A percentile compares a stretch with the other conserved stretches of the same genome.
Conservation (phyloP, 1,284 basidiomycete species). For the Irpex sp. region DNA sequence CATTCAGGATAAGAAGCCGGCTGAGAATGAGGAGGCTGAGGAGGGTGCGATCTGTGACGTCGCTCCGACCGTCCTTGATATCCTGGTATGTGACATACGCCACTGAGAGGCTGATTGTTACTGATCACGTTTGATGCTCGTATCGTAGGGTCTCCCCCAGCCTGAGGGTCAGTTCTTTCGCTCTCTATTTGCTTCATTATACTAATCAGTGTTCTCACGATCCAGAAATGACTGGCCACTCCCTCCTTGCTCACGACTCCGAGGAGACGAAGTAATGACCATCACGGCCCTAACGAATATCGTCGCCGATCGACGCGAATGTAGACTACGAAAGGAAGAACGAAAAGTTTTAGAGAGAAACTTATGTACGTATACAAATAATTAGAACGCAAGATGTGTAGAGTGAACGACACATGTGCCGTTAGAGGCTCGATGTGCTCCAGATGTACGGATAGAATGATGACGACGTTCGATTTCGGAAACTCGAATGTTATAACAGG, state of each 20-base stretch:
- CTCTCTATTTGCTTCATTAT: not conserved
- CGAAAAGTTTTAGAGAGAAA: not conserved
- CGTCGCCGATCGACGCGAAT: not conserved
- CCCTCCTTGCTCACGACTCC: conserved; percentile 33
- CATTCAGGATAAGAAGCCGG: conserved; percentile 40
- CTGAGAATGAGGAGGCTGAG: conserved; percentile 50
- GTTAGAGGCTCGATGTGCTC: not conserved
- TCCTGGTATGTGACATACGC: conserved; percentile 46
- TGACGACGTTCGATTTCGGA: not conserved
- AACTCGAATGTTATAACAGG: not conserved
- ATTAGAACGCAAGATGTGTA: not conserved
- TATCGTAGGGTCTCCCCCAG: conserved; percentile 44
- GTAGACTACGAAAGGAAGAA: not conserved
- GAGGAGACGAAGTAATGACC: not conserved
- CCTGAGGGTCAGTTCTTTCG: conserved; percentile 48
- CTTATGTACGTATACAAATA: conserved; percentile 1
- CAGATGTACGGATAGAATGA: not conserved
- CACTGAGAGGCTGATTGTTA: not conserved
- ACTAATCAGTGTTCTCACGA: conserved; percentile 3
- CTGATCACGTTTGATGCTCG: not conserved
- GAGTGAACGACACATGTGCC: not conserved
- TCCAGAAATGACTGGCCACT: conserved; percentile 57
- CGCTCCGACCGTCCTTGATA: conserved; percentile 78
- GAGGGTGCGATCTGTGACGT: conserved; percentile 83
- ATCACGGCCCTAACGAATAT: not conserved